Base-by-base conservation (phyloP, 2,329 filamentous ascomycete genomes). In the Ambrosiella beaveri region DNA sequence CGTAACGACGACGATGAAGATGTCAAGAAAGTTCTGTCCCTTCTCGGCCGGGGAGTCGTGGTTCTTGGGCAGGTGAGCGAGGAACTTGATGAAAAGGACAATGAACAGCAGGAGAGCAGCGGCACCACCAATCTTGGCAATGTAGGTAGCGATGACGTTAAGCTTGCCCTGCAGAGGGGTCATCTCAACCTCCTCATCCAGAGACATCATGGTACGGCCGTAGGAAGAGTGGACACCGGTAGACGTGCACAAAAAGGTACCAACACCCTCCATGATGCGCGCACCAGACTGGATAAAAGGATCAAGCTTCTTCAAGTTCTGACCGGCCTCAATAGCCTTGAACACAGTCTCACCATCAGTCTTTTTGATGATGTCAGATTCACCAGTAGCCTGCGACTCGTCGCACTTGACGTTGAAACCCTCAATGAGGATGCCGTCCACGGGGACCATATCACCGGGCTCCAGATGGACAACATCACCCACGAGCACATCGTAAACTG, bases 261-360 rank as follows among this genome's bases (percentile, higher is more conserved):
- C 85, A 7, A 88, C 79, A 50, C 85, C 85, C 66, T 88, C 85
- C 70, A 88, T 84, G 59, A 88, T 84, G 62, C 85, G 85, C 56
- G 82, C 78, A 38, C 85, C 90, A 37, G 89, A 95, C 63, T 95
- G 86, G 64, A 96, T 87, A 64, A 90, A 88, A 0, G 85, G 85
- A 63, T 90, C 86, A 69, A 88, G 77, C 69, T 88, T 88, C 71
- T 80, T 83, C 27, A 84, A 73, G 51, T 74, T 74, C 47, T 84
- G 78, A 63, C 80, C 74, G 37, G 78, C 80, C 63, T 86, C 79
- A 64, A 89, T 85, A 35, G 83, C 83, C 17, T 75, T 74, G 65
- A 75, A 85, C 17, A 87, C 86, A 27, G 86, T 82, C 54, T 86
- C 82, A 45, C 75, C 82, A 5, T 78, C 66, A 38, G 72, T 75